Evolutionary conservation across 2,329 filamentous ascomycete species (phyloP), one percentile per base, ranked within the genome.

Genomic region (Penicillium italicum): DNA sequence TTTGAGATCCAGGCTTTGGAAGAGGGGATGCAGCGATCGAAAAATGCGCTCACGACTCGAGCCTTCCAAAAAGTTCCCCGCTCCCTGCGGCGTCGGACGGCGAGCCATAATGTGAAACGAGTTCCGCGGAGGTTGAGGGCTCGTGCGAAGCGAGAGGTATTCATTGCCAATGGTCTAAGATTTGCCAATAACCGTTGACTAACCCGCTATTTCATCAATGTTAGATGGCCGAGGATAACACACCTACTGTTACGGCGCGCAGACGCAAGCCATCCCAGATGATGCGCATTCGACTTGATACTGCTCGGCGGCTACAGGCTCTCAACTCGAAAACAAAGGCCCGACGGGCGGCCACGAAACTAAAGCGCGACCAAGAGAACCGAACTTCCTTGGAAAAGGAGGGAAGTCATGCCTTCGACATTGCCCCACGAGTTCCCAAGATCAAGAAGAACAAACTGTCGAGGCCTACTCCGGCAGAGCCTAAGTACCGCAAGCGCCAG

Each of bases 1-100:
- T 96, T 90, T 67, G 93, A 97, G 77, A 95, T 99, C 65, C 84
- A 84, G 55, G 88, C 92, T 1, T 78, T 97, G 44, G 89, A 96
- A 70, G 81, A 87, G 67, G 90, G 89, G 57, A 94, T 97, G 82
- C 81, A 82, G 52, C 85, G 83, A 34, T 88, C 90, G 44, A 92
- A 89, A 71, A 79, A 79, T 61, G 78, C 76, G 1, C 66, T 85
- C 57, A 79, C 83, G 41, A 86, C 84, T 55, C 83, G 93, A 49
- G 92, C 93, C 14, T 97, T 97, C 68, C 94, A 99, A 73, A 85
- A 90, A 64, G 89, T 99, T 5, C 94, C 94, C 1, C 84, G 91
- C 63, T 86, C 87, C 47, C 77, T 99, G 82, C 82, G 94, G 62
- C 82, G 94, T 61, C 82, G 94, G 65, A 96, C 93, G 0, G 94